Evolutionary conservation across 2,329 filamentous ascomycete genomes (phyloP).

Genomic region (Calcarisporium arbuscula): DNA sequence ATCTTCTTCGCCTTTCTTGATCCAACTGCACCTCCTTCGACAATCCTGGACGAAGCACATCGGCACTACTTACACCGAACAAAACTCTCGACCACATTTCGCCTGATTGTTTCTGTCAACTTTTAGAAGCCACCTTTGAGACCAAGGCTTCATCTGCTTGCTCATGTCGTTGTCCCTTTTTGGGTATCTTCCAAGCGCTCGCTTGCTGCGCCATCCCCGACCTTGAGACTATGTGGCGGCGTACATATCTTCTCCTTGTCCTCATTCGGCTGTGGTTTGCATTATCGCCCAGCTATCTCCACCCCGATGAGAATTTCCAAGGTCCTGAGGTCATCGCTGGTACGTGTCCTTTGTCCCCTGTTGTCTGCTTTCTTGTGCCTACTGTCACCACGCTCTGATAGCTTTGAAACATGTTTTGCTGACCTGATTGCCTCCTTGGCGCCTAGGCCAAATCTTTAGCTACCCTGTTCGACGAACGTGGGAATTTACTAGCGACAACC

Average conservation of each 20-base stretch:
- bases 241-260: constrained; percentile 77
- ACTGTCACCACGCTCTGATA: background rate
- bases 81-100: no score
- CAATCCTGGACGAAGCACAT: no score
- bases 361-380: background rate
- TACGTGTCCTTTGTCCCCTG: constrained; percentile 38
- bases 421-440: background rate
- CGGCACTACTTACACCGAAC: no score
- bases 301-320: constrained; percentile 98
- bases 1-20: no score
- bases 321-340: constrained; percentile 95
- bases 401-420: background rate
- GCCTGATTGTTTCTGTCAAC: no score
- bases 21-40: no score
- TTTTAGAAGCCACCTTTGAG: no score
- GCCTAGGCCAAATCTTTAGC: constrained; percentile 78
- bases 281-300: constrained; percentile 88
- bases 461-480: constrained; percentile 88
- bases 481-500: constrained; percentile 86
- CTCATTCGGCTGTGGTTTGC: constrained; percentile 90
- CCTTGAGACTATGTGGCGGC: constrained; percentile 70
- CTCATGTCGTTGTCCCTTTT: constrained; percentile 11
- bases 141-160: constrained; percentile 6
- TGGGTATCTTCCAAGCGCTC: constrained; percentile 14
- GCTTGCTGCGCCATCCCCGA: constrained; percentile 17